Base-by-base conservation (phyloP, 768 basidiomycete genomes). In the Tulasnella sp. region DNA sequence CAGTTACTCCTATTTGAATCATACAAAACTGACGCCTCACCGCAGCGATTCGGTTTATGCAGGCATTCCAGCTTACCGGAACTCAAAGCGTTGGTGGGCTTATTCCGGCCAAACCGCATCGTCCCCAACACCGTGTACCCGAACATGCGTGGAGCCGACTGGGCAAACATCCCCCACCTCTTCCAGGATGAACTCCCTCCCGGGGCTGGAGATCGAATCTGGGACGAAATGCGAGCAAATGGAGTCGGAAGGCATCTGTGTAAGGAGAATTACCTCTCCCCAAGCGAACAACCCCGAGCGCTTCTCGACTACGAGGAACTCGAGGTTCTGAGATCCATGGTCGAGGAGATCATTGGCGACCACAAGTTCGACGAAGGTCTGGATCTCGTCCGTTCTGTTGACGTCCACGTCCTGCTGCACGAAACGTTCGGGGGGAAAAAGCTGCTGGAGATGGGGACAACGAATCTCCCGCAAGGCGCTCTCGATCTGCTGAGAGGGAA, bases 61-160 rank as follows among this genome's bases (percentile, higher is more conserved):
- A 90, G 97, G 2, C 97, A 99, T 83, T 97, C 96, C 0, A 88
- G 93, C 0, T 89, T 98, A 6, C 93, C 94, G 0, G 97, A 99
- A 83, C 89, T 99, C 0, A 91, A 92, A 80, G 85, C 87, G 1
- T 92, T 99, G 76, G 94, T 98, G 36, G 86, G 88, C 0, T 88
- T 97, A 24, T 98, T 99, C 85, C 89, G 89, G 27, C 97, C 97
- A 0, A 87, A 86, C 56, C 88, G 89, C 4, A 85, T 99, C 0
- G 89, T 95, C 2, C 97, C 97, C 0, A 97, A 97, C 82, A 93
- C 94, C 38, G 74, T 81, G 9, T 77, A 74, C 0, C 90, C 88
- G 81, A 89, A 86, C 83, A 89, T 86, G 78, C 84, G 83, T 82
- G 91, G 85, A 77, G 82, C 93, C 12, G 96, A 98, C 82, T 96